Percentiles rank a stretch among this genome's conserved stretches.
phyloP scores from a whole-genome alignment of 108 stramenopile genomes.

The Cyclotella sp. region DNA sequence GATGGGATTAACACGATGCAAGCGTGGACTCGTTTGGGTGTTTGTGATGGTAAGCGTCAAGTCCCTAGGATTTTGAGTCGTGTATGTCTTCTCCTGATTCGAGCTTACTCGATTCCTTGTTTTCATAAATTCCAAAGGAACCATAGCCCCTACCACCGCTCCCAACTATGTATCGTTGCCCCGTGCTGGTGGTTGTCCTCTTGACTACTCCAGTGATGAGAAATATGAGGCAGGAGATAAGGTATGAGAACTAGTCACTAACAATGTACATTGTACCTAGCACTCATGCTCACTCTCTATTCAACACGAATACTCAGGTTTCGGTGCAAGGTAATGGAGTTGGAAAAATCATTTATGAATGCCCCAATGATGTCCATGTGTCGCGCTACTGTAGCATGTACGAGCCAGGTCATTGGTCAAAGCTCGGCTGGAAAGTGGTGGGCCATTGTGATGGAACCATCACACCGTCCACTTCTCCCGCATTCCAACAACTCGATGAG shows the following conservation, averaged over 20 bases:
- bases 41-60: not conserved
- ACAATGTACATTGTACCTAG: no score
- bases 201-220: not conserved
- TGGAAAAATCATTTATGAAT: not conserved
- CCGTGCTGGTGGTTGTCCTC: not conserved
- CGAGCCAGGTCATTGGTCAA: not conserved
- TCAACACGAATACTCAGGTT: no score
- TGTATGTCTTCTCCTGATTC: not conserved
- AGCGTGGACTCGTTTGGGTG: not conserved
- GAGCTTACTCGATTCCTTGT: not conserved
- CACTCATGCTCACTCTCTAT: no score
- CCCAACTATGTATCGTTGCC: not conserved
- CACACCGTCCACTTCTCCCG: not conserved
- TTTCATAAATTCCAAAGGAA: not conserved
- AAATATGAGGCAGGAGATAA: constrained; percentile 2
- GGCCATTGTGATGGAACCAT: not conserved
- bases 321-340: not conserved
- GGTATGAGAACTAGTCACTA: not conserved
- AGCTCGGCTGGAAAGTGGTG: not conserved
- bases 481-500: not conserved
- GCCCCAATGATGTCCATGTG: not conserved
- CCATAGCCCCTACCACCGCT: not conserved
- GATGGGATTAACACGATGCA: not conserved
- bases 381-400: not conserved
- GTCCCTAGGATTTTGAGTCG: not conserved